Evolutionary conservation across 768 basidiomycete species (phyloP), one percentile per base, ranked within the genome.

Genomic region (Lentinus brumalis): DNA sequence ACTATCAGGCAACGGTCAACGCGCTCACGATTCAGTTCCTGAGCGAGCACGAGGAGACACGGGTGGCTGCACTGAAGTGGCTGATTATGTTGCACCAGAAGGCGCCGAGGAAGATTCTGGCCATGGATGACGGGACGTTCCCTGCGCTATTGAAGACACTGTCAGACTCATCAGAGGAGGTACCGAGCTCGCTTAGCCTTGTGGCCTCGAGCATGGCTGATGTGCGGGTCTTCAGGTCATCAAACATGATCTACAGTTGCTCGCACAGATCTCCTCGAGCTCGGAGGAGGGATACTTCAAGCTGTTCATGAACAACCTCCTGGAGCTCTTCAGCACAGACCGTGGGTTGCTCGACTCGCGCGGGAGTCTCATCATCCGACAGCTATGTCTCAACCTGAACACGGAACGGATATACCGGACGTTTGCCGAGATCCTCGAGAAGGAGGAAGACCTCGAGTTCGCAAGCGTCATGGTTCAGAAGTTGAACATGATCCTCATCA

Each of bases 371-470:
- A 98, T 99, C 70, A 95, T 98, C 56, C 85, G 97, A 9, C 95
- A 98, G 67, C 78, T 99, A 12, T 98, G 97, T 71, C 74, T 96
- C 44, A 94, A 94, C 69, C 82, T 99, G 60, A 97, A 95, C 72
- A 93, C 95, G 0, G 97, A 99, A 74, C 83, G 89, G 61, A 98
- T 99, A 70, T 99, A 97, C 72, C 81, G 92, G 47, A 93, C 94
- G 0, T 94, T 98, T 70, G 96, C 97, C 0, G 97, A 98, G 77
- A 95, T 99, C 39, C 73, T 99, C 66, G 97, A 98, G 77, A 96
- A 95, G 72, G 97, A 99, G 77, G 97, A 98, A 94, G 97, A 99
- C 72, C 83, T 98, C 44, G 97, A 98, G 73, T 98, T 98, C 73
- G 96, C 96, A 2, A 94, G 95, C 67, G 90, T 92, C 62, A 98